phyloP scores from a whole-genome alignment of 2,329 filamentous ascomycete genomes.

The Calcarisporium arbuscula region DNA sequence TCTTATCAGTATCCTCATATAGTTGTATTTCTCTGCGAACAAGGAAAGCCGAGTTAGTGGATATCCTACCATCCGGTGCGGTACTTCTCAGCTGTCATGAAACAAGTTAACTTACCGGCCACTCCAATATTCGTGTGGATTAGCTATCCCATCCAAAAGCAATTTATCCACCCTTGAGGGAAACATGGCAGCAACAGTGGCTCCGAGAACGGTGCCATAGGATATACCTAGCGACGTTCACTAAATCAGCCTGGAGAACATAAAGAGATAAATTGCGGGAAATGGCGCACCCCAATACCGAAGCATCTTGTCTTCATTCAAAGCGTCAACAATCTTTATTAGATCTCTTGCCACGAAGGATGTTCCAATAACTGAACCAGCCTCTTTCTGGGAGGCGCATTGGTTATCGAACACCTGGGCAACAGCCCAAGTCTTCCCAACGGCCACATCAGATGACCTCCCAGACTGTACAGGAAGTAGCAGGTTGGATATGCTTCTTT shows the following conservation, averaged over 20 bases:
- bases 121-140: slow-evolving; percentile 21
- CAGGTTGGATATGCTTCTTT: too few relatives aligned
- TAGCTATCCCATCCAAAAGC: slow-evolving; percentile 12
- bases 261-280: too few relatives aligned
- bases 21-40: slow-evolving; percentile 16
- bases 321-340: slow-evolving; percentile 35
- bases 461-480: too few relatives aligned
- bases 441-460: slow-evolving; percentile 14
- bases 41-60: too few relatives aligned
- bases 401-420: slow-evolving; percentile 12
- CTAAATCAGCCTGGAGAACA: too few relatives aligned
- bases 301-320: slow-evolving; percentile 29
- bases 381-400: slow-evolving; percentile 19
- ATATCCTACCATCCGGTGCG: too few relatives aligned
- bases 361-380: slow-evolving; percentile 32
- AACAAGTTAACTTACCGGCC: neutral
- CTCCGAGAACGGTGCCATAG: slow-evolving; percentile 6
- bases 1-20: slow-evolving; percentile 18
- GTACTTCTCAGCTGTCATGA: slow-evolving; percentile 11
- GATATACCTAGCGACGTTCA: too few relatives aligned
- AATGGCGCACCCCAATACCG: slow-evolving; percentile 11
- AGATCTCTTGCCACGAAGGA: slow-evolving; percentile 38
- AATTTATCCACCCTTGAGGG: slow-evolving; percentile 6
- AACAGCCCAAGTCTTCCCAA: slow-evolving; percentile 17
- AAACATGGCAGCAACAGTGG: slow-evolving; percentile 6